Evolutionary conservation across 1,284 basidiomycete genomes (phyloP), one percentile per base, ranked within the genome.

Genomic region (Schizopora paradoxa): DNA sequence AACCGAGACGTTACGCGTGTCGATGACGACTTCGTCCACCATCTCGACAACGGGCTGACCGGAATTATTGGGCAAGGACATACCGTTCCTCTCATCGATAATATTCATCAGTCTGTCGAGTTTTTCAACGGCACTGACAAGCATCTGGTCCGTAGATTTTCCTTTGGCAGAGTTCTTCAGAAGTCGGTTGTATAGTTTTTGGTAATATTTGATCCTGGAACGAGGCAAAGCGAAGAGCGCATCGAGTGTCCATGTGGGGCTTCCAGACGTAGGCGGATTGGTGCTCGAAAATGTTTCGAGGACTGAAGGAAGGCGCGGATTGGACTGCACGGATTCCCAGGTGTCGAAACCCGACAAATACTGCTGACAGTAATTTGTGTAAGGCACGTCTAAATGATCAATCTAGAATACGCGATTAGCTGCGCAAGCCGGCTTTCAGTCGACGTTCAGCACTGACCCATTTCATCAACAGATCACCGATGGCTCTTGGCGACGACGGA

Each of bases 391-490:
- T 33, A 97, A 70, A 60, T 96, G 91, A 53, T 91, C 86, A 54
- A 96, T 89, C 91, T 95, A 47, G 42, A 26, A 29, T 43, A 57
- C 54, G 47, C 48, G 33, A 46, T 25, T n/a, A n/a, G n/a, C n/a
- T n/a, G n/a, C n/a, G n/a, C n/a, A n/a, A n/a, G n/a, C n/a, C n/a
- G n/a, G n/a, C 18, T 35, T 32, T 21, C 33, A 27, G 34, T 14
- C 29, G 38, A 48, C 40, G 33, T 32, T 25, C 38, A 58, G 66
- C 27, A 65, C 79, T 57, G 56, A 95, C 92, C 95, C 94, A 99
- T 67, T 89, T 84, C 89, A 98, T 97, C 48, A 99, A 74, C 38
- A 99, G 69, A 64, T 98, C 95, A 39, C 95, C 95, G 16, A 99
- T 75, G 8, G 88, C 91, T 62, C 95, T 96, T 11, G 95, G 91